These are phyloP conservation scores for Rhodomyrtus tomentosa DNA, from an alignment of 345 rosid species.

Conservation along the genomic window DNA sequence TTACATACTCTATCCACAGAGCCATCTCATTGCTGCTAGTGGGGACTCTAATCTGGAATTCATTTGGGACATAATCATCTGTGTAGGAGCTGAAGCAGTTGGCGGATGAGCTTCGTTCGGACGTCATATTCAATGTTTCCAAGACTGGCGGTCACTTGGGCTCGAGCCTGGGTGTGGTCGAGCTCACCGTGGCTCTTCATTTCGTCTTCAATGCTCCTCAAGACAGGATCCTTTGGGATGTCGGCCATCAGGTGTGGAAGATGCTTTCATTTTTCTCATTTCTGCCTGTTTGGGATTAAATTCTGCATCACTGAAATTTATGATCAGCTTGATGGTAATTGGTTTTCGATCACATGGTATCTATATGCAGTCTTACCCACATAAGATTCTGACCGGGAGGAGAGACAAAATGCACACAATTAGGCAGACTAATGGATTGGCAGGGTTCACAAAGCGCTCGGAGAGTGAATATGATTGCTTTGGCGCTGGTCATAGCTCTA, in stretches of 20 bases:
- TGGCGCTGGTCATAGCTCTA: conserved; percentile 92
- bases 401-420: conserved; percentile 86
- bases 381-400: conserved; percentile 91
- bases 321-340: neutral
- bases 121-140: conserved; percentile 84
- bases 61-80: neutral
- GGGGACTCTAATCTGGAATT: neutral
- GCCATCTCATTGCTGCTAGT: neutral
- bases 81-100: conserved; percentile 78
- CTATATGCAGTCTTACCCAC: conserved; percentile 69
- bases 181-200: conserved; percentile 97
- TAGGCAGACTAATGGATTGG: conserved; percentile 81
- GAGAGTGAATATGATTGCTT: conserved; percentile 95
- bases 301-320: neutral
- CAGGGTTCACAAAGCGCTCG: conserved; percentile 81
- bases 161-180: conserved; percentile 96
- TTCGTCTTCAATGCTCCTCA: conserved; percentile 84
- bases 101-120: conserved; percentile 79
- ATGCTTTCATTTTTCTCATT: neutral
- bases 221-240: conserved; percentile 93
- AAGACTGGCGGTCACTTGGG: conserved; percentile 96
- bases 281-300: neutral
- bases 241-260: conserved; percentile 77
- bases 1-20: neutral
- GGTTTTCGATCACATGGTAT: neutral